Conservation (phyloP, 192 early-diverging fungal genomes). For the Paraglomus occultum region DNA sequence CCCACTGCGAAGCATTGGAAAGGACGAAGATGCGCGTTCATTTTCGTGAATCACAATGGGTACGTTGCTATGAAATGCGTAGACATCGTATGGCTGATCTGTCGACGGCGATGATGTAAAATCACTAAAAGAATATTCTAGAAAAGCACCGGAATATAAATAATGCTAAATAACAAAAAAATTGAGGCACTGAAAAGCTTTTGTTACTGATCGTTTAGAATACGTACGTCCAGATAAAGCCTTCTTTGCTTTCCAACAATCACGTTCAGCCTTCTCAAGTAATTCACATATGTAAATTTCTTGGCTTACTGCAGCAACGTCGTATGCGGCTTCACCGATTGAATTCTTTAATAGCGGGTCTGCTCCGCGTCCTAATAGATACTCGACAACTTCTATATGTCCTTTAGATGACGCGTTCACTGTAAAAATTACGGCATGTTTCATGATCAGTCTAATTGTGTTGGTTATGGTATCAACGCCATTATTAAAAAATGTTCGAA, state of each 20-base stretch:
- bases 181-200: neutral
- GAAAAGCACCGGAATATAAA: neutral
- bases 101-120: constrained; percentile 27
- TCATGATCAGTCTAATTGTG: neutral
- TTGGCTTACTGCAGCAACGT: constrained; percentile 67
- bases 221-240: constrained; percentile 12
- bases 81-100: constrained; percentile 43
- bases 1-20: constrained; percentile 43
- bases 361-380: constrained; percentile 60
- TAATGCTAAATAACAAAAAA: neutral
- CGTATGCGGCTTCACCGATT: constrained; percentile 73
- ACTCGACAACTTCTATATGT: constrained; percentile 59
- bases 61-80: constrained; percentile 54
- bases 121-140: neutral
- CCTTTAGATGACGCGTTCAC: constrained; percentile 75
- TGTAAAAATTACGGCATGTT: constrained; percentile 33
- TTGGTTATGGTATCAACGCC: too few relatives aligned
- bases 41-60: constrained; percentile 67
- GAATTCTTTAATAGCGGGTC: constrained; percentile 64
- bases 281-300: constrained; percentile 67
- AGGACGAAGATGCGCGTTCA: constrained; percentile 55
- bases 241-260: constrained; percentile 43
- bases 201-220: neutral
- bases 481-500: neutral
- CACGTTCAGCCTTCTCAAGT: constrained; percentile 56